Evolutionary conservation across 805 yeast species (phyloP).

Genomic region (Maudiozyma serrabonitensis): DNA sequence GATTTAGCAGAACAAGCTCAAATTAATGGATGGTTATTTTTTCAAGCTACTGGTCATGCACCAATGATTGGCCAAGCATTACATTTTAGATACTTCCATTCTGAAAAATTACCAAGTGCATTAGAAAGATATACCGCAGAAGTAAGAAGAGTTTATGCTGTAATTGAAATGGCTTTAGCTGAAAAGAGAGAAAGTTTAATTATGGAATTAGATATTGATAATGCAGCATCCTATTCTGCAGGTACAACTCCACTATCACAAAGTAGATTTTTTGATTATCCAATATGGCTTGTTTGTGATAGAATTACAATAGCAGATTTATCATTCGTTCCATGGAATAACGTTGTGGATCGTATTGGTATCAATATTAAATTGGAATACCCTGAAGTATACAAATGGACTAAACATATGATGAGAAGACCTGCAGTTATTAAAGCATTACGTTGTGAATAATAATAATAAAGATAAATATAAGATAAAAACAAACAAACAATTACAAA

Average conservation of each 20-base stretch:
- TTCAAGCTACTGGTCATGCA: conserved; percentile 94
- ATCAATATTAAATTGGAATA: conserved; percentile 78
- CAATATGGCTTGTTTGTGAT: conserved; percentile 93
- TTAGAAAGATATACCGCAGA: conserved; percentile 87
- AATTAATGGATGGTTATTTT: conserved; percentile 81
- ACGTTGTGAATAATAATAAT: conserved; percentile 49
- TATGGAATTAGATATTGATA: conserved; percentile 81
- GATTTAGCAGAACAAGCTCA: conserved; percentile 73
- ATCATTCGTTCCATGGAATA: conserved; percentile 94
- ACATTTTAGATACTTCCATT: conserved; percentile 86
- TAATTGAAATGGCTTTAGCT: conserved; percentile 88
- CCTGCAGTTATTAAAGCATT: conserved; percentile 85
- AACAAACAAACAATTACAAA: background rate
- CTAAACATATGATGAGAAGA: conserved; percentile 88
- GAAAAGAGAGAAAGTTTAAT: conserved; percentile 84
- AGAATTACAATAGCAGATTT: conserved; percentile 77
- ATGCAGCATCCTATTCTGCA: conserved; percentile 76
- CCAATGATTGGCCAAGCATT: conserved; percentile 98
- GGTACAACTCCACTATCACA: conserved; percentile 84
- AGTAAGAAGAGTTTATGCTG: conserved; percentile 88
- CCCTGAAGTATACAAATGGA: conserved; percentile 95
- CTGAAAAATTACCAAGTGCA: conserved; percentile 77
- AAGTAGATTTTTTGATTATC: conserved; percentile 80
- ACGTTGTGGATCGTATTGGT: conserved; percentile 87
- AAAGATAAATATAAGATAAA: background rate